These are phyloP conservation scores for Lentinus brumalis DNA, from an alignment of 768 basidiomycete genomes.

Conservation along the genomic window DNA sequence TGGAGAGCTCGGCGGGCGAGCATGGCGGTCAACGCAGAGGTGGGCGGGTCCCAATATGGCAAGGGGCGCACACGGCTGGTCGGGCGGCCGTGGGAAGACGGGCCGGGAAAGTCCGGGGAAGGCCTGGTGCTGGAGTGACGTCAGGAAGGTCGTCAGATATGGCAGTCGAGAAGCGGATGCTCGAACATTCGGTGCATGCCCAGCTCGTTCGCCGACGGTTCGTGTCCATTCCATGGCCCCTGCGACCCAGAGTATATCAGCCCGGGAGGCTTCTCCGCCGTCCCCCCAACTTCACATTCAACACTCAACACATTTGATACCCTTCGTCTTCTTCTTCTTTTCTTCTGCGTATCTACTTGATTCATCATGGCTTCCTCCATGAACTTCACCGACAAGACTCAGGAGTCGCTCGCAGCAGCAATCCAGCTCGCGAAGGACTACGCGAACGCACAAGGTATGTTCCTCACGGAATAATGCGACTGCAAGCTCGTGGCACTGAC, in stretches of 20 bases:
- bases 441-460: constrained; percentile 75
- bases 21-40: constrained; percentile 24
- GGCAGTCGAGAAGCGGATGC: constrained; percentile 8
- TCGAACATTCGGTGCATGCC: constrained; percentile 18
- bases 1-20: constrained; percentile 30
- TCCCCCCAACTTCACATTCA: constrained; percentile 7
- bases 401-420: constrained; percentile 67
- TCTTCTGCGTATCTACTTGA: constrained; percentile 14
- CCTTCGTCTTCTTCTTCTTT: constrained; percentile 26
- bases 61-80: constrained; percentile 3
- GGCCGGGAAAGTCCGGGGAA: constrained; percentile 8
- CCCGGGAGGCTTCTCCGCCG: not conserved
- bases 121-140: constrained; percentile 4
- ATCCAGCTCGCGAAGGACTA: constrained; percentile 85
- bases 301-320: constrained; percentile 6
- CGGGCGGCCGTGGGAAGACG: constrained; percentile 19
- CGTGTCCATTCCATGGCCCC: constrained; percentile 9
- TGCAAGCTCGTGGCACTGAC: not conserved
- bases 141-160: not conserved
- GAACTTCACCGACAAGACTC: constrained; percentile 87
- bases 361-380: constrained; percentile 54
- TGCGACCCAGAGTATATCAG: constrained; percentile 12
- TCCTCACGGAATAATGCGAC: not conserved
- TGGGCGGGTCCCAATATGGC: constrained; percentile 12
- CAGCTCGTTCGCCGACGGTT: constrained; percentile 6